phyloP scores from a whole-genome alignment of 2,329 filamentous ascomycete species.

The Penicillium crustosum region DNA sequence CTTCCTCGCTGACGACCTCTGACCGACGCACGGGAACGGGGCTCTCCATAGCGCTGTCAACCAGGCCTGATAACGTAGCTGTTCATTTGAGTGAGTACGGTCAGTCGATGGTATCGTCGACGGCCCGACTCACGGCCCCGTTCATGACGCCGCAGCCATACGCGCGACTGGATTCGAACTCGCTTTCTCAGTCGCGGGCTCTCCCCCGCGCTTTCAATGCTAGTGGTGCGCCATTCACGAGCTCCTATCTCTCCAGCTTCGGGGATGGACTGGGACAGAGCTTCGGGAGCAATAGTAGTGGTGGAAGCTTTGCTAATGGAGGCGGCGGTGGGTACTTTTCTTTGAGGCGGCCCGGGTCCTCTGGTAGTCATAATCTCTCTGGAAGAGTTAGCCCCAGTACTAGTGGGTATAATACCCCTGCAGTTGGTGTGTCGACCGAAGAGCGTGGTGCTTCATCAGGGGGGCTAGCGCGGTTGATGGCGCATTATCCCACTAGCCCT shows the following conservation, averaged over 20 bases:
- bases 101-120: slow-evolving; percentile 12
- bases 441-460: slow-evolving; percentile 19
- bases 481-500: slow-evolving; percentile 27
- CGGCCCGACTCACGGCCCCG: slow-evolving; percentile 7
- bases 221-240: slow-evolving; percentile 7
- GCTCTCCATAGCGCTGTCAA: slow-evolving; percentile 20
- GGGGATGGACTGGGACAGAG: slow-evolving; percentile 13
- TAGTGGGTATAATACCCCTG: slow-evolving; percentile 25
- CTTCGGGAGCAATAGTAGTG: slow-evolving; percentile 5
- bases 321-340: slow-evolving; percentile 26
- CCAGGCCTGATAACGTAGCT: slow-evolving; percentile 15
- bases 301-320: slow-evolving; percentile 1
- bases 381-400: slow-evolving; percentile 13
- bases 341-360: slow-evolving; percentile 16
- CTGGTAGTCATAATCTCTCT: slow-evolving; percentile 9
- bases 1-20: slow-evolving; percentile 28
- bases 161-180: neutral
- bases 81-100: slow-evolving; percentile 1
- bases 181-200: slow-evolving; percentile 10
- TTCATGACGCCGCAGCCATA: slow-evolving; percentile 25
- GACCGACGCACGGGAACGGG: slow-evolving; percentile 11
- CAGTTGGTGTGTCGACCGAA: slow-evolving; percentile 17
- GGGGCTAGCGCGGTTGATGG: slow-evolving; percentile 23
- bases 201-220: slow-evolving; percentile 3
- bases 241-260: slow-evolving; percentile 11